Evolutionary conservation across 2,329 filamentous ascomycete genomes (phyloP).

Genomic region (Fusarium kyushuense): DNA sequence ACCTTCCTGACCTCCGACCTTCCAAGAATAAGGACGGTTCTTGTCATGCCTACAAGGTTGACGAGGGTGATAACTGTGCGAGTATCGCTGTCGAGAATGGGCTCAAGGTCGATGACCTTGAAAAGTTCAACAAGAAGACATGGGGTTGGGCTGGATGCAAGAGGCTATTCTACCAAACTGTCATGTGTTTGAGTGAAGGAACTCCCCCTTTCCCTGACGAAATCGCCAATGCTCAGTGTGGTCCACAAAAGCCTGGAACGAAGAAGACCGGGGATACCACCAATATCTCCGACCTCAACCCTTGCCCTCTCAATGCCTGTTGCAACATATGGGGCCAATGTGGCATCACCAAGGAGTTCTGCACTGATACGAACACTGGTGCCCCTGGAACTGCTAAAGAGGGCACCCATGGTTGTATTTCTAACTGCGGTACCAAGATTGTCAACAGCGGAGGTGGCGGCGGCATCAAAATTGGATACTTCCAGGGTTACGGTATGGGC

Average conservation of each 20-base stretch:
- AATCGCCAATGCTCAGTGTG: not conserved
- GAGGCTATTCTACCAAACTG: not conserved
- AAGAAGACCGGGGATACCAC: not conserved
- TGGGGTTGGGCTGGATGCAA: conserved; percentile 6
- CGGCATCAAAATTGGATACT: conserved; percentile 1
- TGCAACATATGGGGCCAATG: conserved; percentile 2
- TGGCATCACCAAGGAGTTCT: conserved; percentile 6
- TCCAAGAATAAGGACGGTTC: not conserved
- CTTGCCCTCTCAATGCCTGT: conserved; percentile 4
- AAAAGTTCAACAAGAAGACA: conserved; percentile 1
- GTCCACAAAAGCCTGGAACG: not conserved
- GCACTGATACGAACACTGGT: conserved; percentile 5
- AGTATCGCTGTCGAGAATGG: not conserved
- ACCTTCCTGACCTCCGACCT: not conserved
- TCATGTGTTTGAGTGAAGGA: conserved; percentile 5
- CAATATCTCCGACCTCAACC: not conserved
- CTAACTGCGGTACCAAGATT: conserved; percentile 55
- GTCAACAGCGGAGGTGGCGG: conserved; percentile 12
- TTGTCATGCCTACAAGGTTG: not conserved
- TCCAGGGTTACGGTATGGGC: conserved; percentile 6
- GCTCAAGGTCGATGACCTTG: not conserved
- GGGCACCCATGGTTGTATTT: conserved; percentile 47
- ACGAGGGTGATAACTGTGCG: not conserved
- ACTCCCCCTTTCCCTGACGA: not conserved
- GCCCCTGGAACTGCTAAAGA: conserved; percentile 2